Base-by-base conservation (phyloP, 2,329 filamentous ascomycete genomes). In the Onygenales sp. region DNA sequence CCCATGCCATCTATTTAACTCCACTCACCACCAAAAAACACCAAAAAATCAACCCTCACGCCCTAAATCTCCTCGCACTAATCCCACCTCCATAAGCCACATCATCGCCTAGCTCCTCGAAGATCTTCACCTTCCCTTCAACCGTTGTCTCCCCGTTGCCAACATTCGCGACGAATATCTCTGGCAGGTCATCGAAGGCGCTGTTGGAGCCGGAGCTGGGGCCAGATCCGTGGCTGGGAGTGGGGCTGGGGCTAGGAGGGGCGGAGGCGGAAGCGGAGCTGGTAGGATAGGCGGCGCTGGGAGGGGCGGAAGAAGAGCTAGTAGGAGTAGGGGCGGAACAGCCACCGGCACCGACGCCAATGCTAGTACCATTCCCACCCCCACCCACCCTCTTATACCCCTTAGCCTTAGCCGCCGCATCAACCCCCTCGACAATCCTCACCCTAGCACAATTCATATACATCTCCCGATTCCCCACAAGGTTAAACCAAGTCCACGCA, bases 401-500 rank as follows among this genome's bases (percentile, higher is more conserved):
- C 8, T 43, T 21, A n/a, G 36, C 21, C n/a, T 9, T 27, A 41
- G 39, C 17, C 14, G 9, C 36, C n/a, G 38, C 33, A 17, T 17
- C 17, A 32, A 50, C 55, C 9, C 66, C 66, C 2, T 70, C 64
- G 2, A 17, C 2, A 38, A 90, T 83, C 57, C 79, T 81, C 61
- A 91, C 79, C 50, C 80, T 76, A 7, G 87, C 87, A 64, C 88
- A 93, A 72, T 89, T 89, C 85, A 89, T 89, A 78, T 93, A 93
- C 87, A 49, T 49, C 35, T 49, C 47, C 7, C 47, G 36, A 21
- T 49, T 49, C 7, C 47, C 47, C 11, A 49, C 87, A 42, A 86
- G 74, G 75, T 89, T 89, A 72, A 87, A 85, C 85, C 85, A 88
- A 31, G 82, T 83, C 88, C 88, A 92, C 39, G 83, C 82, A 50